These are phyloP conservation scores for Mycena indigotica DNA, from an alignment of 768 basidiomycete genomes.

Conservation along the genomic window DNA sequence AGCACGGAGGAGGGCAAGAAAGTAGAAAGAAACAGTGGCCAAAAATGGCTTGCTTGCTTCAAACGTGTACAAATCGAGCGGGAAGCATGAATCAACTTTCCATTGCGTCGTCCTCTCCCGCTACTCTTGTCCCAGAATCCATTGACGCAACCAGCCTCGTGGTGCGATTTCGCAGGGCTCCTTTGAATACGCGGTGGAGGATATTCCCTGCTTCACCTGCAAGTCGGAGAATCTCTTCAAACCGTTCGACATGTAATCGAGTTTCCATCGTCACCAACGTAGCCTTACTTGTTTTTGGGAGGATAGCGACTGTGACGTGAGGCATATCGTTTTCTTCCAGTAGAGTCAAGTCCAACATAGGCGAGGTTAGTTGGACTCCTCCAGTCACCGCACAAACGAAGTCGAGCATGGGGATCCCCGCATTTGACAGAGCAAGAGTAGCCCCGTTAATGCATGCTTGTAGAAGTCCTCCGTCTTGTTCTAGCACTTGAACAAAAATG, in stretches of 20 bases:
- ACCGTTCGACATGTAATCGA: constrained; percentile 87
- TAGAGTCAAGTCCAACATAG: constrained; percentile 84
- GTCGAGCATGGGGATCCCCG: constrained; percentile 89
- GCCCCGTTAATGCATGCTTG: constrained; percentile 94
- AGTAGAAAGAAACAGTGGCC: constrained; percentile 86
- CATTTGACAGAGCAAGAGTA: constrained; percentile 85
- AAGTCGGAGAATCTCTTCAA: constrained; percentile 83
- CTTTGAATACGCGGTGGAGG: constrained; percentile 83
- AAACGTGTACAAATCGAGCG: constrained; percentile 5
- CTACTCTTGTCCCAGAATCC: constrained; percentile 45
- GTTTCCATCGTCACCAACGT: constrained; percentile 94
- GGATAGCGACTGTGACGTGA: constrained; percentile 82
- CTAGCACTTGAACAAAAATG: constrained; percentile 88
- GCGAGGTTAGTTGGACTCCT: constrained; percentile 79
- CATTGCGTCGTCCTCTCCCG: constrained; percentile 37
- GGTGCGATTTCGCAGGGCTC: constrained; percentile 66
- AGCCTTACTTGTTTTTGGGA: constrained; percentile 85
- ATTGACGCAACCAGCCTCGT: constrained; percentile 63
- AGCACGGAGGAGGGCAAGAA: constrained; percentile 98
- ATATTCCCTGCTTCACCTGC: constrained; percentile 77
- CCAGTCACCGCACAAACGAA: constrained; percentile 90
- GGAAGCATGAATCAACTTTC: constrained; percentile 29
- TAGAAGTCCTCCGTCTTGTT: constrained; percentile 91
- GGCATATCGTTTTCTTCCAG: constrained; percentile 93
- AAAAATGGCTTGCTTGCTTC: constrained; percentile 65